phyloP scores from a whole-genome alignment of 768 basidiomycete species.

The Hericium alpestre region DNA sequence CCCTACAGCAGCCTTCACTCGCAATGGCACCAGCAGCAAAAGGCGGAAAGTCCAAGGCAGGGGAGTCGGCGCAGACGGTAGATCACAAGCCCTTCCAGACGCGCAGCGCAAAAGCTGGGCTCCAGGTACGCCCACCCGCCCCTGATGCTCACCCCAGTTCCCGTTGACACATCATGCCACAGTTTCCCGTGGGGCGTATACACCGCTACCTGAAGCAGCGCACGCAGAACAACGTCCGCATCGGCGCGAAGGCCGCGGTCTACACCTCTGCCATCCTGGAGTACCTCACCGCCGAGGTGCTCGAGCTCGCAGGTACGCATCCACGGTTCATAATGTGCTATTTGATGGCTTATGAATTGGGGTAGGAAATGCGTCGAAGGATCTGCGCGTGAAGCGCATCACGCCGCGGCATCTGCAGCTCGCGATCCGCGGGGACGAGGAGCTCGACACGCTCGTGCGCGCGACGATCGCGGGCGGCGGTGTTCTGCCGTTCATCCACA shows the following conservation, averaged over 20 bases:
- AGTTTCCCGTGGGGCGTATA: slow-evolving; percentile 98
- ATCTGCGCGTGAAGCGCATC: slow-evolving; percentile 94
- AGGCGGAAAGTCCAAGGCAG: slow-evolving; percentile 11
- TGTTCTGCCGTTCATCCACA: slow-evolving; percentile 83
- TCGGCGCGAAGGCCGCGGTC: slow-evolving; percentile 96
- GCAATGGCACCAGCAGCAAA: slow-evolving; percentile 3
- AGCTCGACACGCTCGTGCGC: slow-evolving; percentile 88
- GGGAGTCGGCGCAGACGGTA: not conserved
- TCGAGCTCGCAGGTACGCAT: slow-evolving; percentile 81
- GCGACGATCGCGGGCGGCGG: slow-evolving; percentile 91
- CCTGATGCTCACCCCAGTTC: not conserved
- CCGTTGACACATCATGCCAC: not conserved
- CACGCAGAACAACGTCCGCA: slow-evolving; percentile 88
- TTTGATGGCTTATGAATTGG: not conserved
- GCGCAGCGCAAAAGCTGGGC: slow-evolving; percentile 10
- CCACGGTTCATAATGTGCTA: not conserved
- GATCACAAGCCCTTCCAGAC: slow-evolving; percentile 12
- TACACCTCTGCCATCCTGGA: slow-evolving; percentile 95
- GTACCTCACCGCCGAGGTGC: slow-evolving; percentile 91
- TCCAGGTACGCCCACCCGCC: not conserved
- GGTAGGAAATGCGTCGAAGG: slow-evolving; percentile 90
- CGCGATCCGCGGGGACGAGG: slow-evolving; percentile 94
- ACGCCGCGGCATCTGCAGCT: slow-evolving; percentile 93
- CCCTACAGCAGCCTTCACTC: not conserved
- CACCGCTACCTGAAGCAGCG: slow-evolving; percentile 89